phyloP scores from a whole-genome alignment of 768 basidiomycete species.

The Lentinus brumalis region DNA sequence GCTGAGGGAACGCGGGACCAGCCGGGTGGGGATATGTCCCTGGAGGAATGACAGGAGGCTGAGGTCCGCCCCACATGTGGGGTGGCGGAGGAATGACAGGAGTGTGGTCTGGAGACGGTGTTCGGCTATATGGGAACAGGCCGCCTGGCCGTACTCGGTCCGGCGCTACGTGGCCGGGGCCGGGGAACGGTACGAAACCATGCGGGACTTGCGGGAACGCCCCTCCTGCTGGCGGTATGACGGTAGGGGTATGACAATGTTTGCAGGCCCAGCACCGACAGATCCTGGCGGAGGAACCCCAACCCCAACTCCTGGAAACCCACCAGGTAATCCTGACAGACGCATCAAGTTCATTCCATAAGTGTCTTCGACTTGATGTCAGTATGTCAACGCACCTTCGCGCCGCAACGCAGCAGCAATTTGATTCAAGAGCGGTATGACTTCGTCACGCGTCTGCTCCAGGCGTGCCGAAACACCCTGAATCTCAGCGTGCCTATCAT shows the following conservation, averaged over 20 bases:
- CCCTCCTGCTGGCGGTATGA: not conserved
- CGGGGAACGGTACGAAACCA: constrained; percentile 9
- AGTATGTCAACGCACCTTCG: constrained; percentile 15
- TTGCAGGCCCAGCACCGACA: not conserved
- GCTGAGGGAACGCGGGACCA: not conserved
- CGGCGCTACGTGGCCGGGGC: not conserved
- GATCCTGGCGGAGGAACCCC: not conserved
- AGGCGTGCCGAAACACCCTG: constrained; percentile 66
- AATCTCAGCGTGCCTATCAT: constrained; percentile 76
- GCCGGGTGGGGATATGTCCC: not conserved
- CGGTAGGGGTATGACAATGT: constrained; percentile 7
- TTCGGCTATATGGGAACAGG: constrained; percentile 1
- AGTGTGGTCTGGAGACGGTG: constrained; percentile 2
- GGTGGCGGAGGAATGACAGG: constrained; percentile 9
- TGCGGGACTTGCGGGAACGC: not conserved
- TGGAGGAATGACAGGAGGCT: constrained; percentile 16
- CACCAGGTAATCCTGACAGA: not conserved
- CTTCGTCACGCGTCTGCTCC: constrained; percentile 42
- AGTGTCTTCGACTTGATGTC: not conserved
- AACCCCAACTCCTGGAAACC: not conserved
- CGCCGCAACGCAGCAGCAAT: constrained; percentile 8
- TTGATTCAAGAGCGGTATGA: constrained; percentile 11
- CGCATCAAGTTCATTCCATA: not conserved
- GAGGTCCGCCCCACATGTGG: not conserved
- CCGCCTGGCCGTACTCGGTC: not conserved